Evolutionary conservation across 257 asterid genomes (phyloP).

Genomic region (Solanum dulcamara): DNA sequence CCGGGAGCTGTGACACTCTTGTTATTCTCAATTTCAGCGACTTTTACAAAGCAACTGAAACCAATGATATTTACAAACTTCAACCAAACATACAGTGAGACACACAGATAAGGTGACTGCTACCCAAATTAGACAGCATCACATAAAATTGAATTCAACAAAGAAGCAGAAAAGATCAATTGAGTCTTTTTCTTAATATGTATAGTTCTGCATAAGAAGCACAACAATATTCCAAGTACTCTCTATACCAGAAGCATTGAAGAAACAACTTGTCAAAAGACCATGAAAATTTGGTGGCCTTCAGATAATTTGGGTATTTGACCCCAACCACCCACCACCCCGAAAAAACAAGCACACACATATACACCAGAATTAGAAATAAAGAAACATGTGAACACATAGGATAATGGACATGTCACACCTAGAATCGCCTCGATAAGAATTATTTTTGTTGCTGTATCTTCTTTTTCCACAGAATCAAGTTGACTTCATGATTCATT

Average conservation of each 20-base stretch:
- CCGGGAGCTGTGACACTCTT: too few species aligned
- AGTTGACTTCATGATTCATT: neutral
- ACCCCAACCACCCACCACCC: neutral
- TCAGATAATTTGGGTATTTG: neutral
- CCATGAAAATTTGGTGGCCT: neutral
- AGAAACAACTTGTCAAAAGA: neutral
- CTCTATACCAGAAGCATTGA: neutral
- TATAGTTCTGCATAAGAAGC: neutral
- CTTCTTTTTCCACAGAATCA: neutral
- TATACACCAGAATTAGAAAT: neutral
- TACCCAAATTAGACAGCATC: neutral
- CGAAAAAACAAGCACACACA: neutral
- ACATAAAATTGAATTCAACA: neutral
- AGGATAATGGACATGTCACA: neutral
- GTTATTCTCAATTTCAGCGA: too few species aligned
- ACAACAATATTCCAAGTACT: neutral
- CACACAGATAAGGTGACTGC: neutral
- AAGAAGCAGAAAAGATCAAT: neutral
- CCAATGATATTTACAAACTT: neutral
- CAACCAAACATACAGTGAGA: neutral
- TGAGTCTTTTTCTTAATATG: neutral
- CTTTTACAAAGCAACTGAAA: neutral
- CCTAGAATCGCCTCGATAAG: neutral
- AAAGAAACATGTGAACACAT: neutral
- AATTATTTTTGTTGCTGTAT: neutral